Evolutionary conservation across 306 rosid species (phyloP).

Genomic region (Carpinus fangiana): DNA sequence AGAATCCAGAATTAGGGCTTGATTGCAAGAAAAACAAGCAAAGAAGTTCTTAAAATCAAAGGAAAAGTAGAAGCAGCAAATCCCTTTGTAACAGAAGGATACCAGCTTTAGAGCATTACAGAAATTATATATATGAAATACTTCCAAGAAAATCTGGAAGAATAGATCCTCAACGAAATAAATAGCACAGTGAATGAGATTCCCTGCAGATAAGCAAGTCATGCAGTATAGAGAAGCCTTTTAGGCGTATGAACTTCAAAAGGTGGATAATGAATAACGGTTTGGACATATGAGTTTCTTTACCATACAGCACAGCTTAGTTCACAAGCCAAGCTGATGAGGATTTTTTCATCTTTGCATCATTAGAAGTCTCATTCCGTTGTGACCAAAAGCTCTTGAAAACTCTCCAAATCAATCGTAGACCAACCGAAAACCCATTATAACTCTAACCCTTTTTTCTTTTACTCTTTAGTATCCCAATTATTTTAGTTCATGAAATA

Average conservation of each 20-base stretch:
- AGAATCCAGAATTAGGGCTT: background rate
- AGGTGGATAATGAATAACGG: background rate
- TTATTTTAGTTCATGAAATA: background rate
- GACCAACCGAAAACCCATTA: background rate
- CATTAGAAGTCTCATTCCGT: background rate
- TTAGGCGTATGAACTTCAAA: background rate
- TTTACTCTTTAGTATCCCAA: background rate
- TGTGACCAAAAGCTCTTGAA: background rate
- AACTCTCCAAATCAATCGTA: background rate
- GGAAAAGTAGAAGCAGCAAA: background rate
- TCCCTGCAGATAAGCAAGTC: background rate
- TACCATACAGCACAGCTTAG: background rate
- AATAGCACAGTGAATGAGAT: background rate
- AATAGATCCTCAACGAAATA: background rate
- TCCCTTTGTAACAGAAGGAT: background rate
- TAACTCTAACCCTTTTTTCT: background rate
- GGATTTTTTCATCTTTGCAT: background rate
- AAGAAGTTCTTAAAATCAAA: background rate
- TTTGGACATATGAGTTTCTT: background rate
- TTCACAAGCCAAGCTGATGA: background rate
- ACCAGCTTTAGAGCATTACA: background rate
- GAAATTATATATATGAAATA: background rate
- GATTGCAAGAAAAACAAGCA: background rate
- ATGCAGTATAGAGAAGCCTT: background rate
- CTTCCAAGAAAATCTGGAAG: background rate